phyloP scores from a whole-genome alignment of 2,329 filamentous ascomycete species.

The Fusarium circinatum region DNA sequence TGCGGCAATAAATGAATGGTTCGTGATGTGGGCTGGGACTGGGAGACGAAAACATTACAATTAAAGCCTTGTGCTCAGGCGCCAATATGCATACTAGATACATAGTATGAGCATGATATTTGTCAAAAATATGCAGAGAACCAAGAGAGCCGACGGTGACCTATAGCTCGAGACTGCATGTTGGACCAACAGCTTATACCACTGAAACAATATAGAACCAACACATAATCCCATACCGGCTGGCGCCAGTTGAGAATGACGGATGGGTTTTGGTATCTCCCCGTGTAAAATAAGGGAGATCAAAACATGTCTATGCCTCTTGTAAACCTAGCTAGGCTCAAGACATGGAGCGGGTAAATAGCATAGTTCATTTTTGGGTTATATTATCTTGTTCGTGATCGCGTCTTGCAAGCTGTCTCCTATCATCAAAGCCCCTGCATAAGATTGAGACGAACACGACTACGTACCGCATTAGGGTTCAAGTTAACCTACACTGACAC shows the following conservation, averaged over 20 bases:
- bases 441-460: slow-evolving; percentile 10
- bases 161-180: neutral
- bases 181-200: neutral
- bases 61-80: neutral
- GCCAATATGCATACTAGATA: slow-evolving; percentile 6
- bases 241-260: neutral
- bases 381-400: slow-evolving; percentile 19
- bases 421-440: neutral
- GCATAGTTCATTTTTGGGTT: slow-evolving; percentile 1
- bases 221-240: slow-evolving; percentile 1
- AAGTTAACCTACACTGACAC: slow-evolving; percentile 2
- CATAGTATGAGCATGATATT: neutral
- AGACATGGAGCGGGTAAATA: slow-evolving; percentile 30
- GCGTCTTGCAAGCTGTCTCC: slow-evolving; percentile 1
- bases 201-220: slow-evolving; percentile 13
- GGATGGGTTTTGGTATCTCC: neutral
- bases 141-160: neutral
- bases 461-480: slow-evolving; percentile 1
- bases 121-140: neutral
- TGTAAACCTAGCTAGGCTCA: slow-evolving; percentile 1
- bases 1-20: neutral
- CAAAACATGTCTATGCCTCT: slow-evolving; percentile 22
- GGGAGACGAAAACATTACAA: neutral
- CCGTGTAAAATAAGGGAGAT: slow-evolving; percentile 21
- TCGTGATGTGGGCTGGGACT: neutral